phyloP scores from a whole-genome alignment of 2,329 filamentous ascomycete species.

The Ophiostoma australiae region DNA sequence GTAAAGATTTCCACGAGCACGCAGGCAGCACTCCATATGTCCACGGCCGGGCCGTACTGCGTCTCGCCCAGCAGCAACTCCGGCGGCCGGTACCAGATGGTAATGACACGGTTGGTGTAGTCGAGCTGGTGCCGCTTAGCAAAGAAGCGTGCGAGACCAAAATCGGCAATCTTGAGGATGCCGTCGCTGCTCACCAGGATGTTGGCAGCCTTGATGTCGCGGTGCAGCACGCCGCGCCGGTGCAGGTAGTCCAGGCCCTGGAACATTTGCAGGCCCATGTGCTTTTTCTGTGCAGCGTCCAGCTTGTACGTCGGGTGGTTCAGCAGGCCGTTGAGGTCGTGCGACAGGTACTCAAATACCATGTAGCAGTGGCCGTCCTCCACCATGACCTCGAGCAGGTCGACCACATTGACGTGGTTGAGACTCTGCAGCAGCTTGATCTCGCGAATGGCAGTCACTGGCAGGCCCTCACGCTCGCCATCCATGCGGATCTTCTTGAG shows the following conservation, averaged over 20 bases:
- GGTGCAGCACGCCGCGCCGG: constrained; percentile 84
- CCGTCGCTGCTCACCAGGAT: constrained; percentile 89
- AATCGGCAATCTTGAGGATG: constrained; percentile 88
- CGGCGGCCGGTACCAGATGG: constrained; percentile 93
- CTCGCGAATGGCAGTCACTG: constrained; percentile 83
- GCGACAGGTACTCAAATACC: constrained; percentile 97
- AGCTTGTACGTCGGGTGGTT: constrained; percentile 92
- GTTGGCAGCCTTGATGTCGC: constrained; percentile 97
- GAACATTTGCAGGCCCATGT: constrained; percentile 88
- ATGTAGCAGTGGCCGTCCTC: constrained; percentile 98
- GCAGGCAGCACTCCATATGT: constrained; percentile 96
- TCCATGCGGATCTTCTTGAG: constrained; percentile 93
- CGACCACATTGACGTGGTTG: constrained; percentile 75
- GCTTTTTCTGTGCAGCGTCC: constrained; percentile 80
- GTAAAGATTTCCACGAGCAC: constrained; percentile 97
- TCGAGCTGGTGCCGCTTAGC: constrained; percentile 86
- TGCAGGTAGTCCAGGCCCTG: constrained; percentile 92
- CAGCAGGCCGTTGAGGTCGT: constrained; percentile 89
- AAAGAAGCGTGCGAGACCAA: constrained; percentile 93
- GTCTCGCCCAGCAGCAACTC: constrained; percentile 89
- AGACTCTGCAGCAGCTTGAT: constrained; percentile 88
- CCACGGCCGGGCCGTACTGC: constrained; percentile 81
- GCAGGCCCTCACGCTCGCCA: constrained; percentile 83
- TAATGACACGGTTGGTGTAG: constrained; percentile 98
- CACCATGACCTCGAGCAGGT: constrained; percentile 89